phyloP scores from a whole-genome alignment of 2,329 filamentous ascomycete species.

The Fusarium penzigii region DNA sequence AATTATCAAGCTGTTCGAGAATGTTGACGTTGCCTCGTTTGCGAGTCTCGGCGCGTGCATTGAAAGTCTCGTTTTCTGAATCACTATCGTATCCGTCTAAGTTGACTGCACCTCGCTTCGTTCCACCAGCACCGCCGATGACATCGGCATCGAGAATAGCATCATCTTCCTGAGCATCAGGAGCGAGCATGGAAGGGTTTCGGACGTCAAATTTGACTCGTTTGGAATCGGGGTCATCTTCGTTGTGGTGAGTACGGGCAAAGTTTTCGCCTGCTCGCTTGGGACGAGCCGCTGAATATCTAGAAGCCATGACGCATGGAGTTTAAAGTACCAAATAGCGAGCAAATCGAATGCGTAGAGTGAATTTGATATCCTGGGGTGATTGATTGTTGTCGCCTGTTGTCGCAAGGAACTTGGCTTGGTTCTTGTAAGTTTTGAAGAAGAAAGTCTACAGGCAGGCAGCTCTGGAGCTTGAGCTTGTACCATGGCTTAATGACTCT shows the following conservation, averaged over 20 bases:
- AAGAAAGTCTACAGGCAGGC: no score
- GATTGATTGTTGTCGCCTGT: not conserved
- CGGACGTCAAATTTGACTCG: constrained; percentile 92
- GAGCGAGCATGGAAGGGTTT: constrained; percentile 88
- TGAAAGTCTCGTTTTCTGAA: constrained; percentile 87
- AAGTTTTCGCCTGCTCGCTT: constrained; percentile 84
- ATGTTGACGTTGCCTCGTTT: constrained; percentile 52
- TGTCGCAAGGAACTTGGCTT: no score
- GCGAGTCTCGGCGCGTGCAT: constrained; percentile 67
- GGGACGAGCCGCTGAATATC: constrained; percentile 69
- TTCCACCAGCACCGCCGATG: constrained; percentile 75
- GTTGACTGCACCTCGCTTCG: constrained; percentile 92
- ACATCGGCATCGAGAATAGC: constrained; percentile 87
- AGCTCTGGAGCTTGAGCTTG: no score
- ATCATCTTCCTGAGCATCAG: constrained; percentile 72
- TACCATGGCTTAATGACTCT: no score
- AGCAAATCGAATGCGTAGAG: not conserved
- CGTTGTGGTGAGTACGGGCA: constrained; percentile 70
- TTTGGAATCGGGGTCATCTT: constrained; percentile 57
- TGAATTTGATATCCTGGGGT: not conserved
- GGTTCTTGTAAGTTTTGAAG: no score
- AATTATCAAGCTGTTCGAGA: constrained; percentile 55
- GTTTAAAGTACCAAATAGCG: not conserved
- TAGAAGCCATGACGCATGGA: constrained; percentile 50
- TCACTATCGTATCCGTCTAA: constrained; percentile 97